Evolutionary conservation across 1,284 basidiomycete genomes (phyloP).

Genomic region (Malassezia arunalokei): DNA sequence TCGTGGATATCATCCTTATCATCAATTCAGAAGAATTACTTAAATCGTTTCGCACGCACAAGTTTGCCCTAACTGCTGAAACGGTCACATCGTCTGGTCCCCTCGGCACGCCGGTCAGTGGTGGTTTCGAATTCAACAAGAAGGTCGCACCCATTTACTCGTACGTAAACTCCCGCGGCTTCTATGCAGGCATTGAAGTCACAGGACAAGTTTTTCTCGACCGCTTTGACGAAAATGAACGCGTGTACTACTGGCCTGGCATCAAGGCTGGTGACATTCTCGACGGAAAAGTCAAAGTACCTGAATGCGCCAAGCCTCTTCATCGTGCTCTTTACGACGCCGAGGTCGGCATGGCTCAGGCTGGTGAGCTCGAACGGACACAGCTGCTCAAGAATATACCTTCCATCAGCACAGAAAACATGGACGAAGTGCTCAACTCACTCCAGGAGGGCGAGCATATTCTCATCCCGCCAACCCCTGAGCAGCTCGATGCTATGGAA

Average conservation of each 20-base stretch:
- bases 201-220: constrained; percentile 35
- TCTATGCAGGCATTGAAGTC: constrained; percentile 44
- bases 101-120: constrained; percentile 50
- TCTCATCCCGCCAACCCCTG: constrained; percentile 38
- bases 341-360: constrained; percentile 51
- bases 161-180: constrained; percentile 42
- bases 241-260: constrained; percentile 42
- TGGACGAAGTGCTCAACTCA: constrained; percentile 12
- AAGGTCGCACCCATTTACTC: constrained; percentile 36
- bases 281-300: constrained; percentile 43
- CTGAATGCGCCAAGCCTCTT: constrained; percentile 48
- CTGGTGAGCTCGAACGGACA: constrained; percentile 33
- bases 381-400: background rate
- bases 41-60: constrained; percentile 50
- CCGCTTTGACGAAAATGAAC: constrained; percentile 42
- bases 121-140: constrained; percentile 49
- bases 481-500: constrained; percentile 40
- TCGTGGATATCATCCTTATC: constrained; percentile 44
- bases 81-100: constrained; percentile 51
- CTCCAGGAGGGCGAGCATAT: constrained; percentile 36
- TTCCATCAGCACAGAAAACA: background rate
- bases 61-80: constrained; percentile 51
- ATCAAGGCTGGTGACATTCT: constrained; percentile 36
- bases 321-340: constrained; percentile 50
- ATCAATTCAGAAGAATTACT: constrained; percentile 50